Conservation (phyloP, 129 eudicot genomes). For the Logfia minima region DNA sequence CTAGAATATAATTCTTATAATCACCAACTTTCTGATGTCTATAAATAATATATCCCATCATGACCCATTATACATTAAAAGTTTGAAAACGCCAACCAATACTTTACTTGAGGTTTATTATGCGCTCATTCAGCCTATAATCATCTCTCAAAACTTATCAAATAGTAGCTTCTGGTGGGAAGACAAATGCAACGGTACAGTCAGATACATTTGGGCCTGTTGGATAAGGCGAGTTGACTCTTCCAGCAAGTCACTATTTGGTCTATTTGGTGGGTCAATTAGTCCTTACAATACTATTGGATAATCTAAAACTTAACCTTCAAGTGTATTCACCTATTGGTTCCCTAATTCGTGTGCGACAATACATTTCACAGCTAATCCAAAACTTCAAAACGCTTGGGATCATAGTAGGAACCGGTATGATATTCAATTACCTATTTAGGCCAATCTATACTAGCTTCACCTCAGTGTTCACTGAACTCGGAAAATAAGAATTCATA, state of each 20-base stretch:
- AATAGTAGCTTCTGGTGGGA: neutral
- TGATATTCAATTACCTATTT: neutral
- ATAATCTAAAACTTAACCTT: neutral
- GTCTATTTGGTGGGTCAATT: neutral
- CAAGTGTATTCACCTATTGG: neutral
- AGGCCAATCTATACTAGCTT: too few relatives aligned
- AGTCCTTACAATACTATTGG: too few relatives aligned
- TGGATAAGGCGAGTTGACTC: neutral
- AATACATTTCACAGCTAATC: neutral
- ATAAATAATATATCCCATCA: too few relatives aligned
- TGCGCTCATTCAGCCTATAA: neutral
- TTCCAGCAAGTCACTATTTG: neutral
- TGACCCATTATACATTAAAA: neutral
- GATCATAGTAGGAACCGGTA: neutral
- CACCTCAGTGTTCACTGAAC: neutral
- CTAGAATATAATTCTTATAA: neutral
- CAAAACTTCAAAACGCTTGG: neutral
- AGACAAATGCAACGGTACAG: neutral
- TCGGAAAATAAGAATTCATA: constrained; percentile 16
- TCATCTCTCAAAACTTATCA: neutral
- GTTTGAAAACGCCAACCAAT: neutral
- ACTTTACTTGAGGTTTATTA: neutral
- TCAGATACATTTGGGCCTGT: neutral
- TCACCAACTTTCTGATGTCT: neutral
- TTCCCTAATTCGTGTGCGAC: neutral